These are phyloP conservation scores for Fusarium chlamydosporum DNA, from an alignment of 2,329 filamentous ascomycete genomes.

Conservation along the genomic window DNA sequence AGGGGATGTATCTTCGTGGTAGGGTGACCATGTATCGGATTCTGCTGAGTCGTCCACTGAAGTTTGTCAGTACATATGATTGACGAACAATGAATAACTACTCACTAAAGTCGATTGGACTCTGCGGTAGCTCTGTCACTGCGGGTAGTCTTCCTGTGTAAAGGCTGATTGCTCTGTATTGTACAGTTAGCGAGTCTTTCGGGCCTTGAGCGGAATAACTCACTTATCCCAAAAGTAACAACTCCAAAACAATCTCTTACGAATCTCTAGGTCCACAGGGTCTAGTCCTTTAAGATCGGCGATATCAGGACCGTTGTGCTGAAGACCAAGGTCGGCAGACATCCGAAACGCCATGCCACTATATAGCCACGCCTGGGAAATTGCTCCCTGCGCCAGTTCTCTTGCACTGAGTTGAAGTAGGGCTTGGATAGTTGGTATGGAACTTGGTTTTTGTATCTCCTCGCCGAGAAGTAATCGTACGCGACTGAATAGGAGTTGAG, in stretches of 20 bases:
- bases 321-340: constrained; percentile 17
- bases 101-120: constrained; percentile 19
- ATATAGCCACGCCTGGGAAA: constrained; percentile 11
- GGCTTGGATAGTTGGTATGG: constrained; percentile 13
- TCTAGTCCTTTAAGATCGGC: constrained; percentile 15
- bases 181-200: not conserved
- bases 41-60: constrained; percentile 13
- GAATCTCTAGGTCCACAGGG: constrained; percentile 13
- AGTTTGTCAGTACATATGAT: not conserved
- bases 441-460: constrained; percentile 17
- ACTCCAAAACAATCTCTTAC: constrained; percentile 19
- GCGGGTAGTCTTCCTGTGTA: constrained; percentile 15
- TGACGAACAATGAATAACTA: too few relatives aligned
- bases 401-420: constrained; percentile 12
- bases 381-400: constrained; percentile 10
- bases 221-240: constrained; percentile 23
- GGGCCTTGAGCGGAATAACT: fast-evolving
- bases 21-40: constrained; percentile 14
- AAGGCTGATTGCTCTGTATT: constrained; percentile 2
- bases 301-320: constrained; percentile 12
- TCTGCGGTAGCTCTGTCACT: constrained; percentile 9
- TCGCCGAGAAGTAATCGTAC: constrained; percentile 13
- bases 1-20: constrained; percentile 9
- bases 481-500: constrained; percentile 12
- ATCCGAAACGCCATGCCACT: constrained; percentile 17